A percentile compares a stretch with the other conserved stretches of the same genome.
Conservation (phyloP, 129 eudicot genomes). For the Oenanthe sinensis region DNA sequence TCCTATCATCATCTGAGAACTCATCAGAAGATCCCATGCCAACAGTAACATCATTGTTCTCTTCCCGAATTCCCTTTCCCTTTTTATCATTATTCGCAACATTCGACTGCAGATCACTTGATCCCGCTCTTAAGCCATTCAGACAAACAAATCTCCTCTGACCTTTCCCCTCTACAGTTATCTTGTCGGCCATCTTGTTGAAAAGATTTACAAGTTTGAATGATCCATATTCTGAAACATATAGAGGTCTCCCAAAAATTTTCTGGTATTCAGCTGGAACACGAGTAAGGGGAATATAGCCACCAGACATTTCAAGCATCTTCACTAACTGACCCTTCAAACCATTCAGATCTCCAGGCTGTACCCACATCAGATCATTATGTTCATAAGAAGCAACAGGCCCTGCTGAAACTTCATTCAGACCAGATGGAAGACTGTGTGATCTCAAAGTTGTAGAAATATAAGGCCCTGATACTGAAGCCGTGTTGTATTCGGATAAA, state of each 20-base stretch:
- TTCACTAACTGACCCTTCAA: slow-evolving; percentile 72
- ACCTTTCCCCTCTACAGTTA: slow-evolving; percentile 66
- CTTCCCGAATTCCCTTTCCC: slow-evolving; percentile 54
- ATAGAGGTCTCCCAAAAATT: slow-evolving; percentile 72
- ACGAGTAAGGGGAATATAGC: slow-evolving; percentile 54
- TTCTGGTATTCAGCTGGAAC: slow-evolving; percentile 85
- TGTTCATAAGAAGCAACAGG: slow-evolving; percentile 24
- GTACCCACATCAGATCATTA: slow-evolving; percentile 60
- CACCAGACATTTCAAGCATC: slow-evolving; percentile 61
- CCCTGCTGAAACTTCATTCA: slow-evolving; percentile 40
- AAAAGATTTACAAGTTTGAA: slow-evolving; percentile 66
- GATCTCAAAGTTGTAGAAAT: slow-evolving; percentile 36
- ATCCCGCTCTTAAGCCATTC: slow-evolving; percentile 26
- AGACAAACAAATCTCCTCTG: slow-evolving; percentile 54
- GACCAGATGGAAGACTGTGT: slow-evolving; percentile 39
- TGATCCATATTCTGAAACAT: slow-evolving; percentile 68
- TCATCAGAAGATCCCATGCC: slow-evolving; percentile 67
- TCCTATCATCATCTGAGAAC: slow-evolving; percentile 62
- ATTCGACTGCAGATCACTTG: slow-evolving; percentile 21
- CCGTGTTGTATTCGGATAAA: slow-evolving; percentile 34
- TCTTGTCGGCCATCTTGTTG: slow-evolving; percentile 60
- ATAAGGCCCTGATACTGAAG: slow-evolving; percentile 26
- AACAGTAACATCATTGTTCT: slow-evolving; percentile 23
- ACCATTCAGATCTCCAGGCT: slow-evolving; percentile 81
- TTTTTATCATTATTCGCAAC: slow-evolving; percentile 42